Evolutionary conservation across 2,329 filamentous ascomycete species (phyloP), one percentile per base, ranked within the genome.

Genomic region (Leptodontidium sp.): DNA sequence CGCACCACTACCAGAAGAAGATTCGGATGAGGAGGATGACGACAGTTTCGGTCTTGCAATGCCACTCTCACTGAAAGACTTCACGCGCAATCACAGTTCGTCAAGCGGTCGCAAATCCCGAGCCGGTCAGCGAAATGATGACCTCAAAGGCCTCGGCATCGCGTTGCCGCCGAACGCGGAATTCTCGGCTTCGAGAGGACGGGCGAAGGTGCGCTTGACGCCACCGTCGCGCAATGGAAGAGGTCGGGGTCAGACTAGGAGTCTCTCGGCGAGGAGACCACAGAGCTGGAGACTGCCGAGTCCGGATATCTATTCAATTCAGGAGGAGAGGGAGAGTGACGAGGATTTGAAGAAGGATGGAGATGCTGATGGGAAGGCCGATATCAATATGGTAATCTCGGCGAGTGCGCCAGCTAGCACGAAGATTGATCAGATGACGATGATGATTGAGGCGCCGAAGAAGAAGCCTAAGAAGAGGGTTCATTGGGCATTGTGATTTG

Each of bases 241-340:
- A 50, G 76, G 74, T 21, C 64, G 74, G 53, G 75, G 75, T 8
- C 68, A 75, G 61, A 75, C 75, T 14, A 68, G 74, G 45, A 78
- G 74, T 52, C 21, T 76, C 17, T 72, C 70, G 29, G 70, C 71
- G 2, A 66, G 72, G 45, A 68, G 77, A 57, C 72, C 72, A 26
- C 74, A 74, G 58, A 74, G 74, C 49, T 79, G 77, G 77, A 71
- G 73, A 26, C 70, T 71, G 59, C 77, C 77, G 15, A 78, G 76
- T 64, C 77, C 76, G 29, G 77, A 78, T 35, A 74, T 79, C 24
- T 75, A 67, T 21, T 67, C 73, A 15, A 79, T 79, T 59, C 67
- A 64, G 32, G 77, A 79, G 69, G 77, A 77, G 67, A 65, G 64
- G 32, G 75, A 77, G 69, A 66, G 65, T 49, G 72, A 72, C 11